These are phyloP conservation scores for Mimosa pudica DNA, from an alignment of 306 rosid species.

Conservation along the genomic window DNA sequence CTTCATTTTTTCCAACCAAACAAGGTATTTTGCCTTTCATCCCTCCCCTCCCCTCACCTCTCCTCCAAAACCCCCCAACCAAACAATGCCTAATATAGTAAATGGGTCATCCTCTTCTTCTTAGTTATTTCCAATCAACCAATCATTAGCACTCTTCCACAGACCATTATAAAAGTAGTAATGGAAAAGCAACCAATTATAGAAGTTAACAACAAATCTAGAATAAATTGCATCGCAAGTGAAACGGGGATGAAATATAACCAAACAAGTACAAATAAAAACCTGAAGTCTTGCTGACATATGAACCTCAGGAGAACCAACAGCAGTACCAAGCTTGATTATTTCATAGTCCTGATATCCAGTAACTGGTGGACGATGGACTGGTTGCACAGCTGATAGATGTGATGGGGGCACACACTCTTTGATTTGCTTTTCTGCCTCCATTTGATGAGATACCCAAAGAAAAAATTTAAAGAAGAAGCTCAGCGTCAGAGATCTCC, in stretches of 20 bases:
- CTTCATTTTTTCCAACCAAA: too few relatives aligned
- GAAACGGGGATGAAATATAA: conserved; percentile 16
- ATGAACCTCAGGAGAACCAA: conserved; percentile 95
- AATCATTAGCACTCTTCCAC: conserved; percentile 5
- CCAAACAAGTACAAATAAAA: conserved; percentile 17
- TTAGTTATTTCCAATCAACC: background rate
- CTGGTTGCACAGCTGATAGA: conserved; percentile 78
- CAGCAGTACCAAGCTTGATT: conserved; percentile 79
- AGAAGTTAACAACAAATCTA: conserved; percentile 25
- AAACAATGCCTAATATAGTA: background rate
- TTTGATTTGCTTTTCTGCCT: conserved; percentile 39
- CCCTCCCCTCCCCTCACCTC: too few relatives aligned
- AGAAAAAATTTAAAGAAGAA: conserved; percentile 91
- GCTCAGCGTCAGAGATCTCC: conserved; percentile 75
- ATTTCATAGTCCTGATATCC: conserved; percentile 91
- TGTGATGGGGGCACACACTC: conserved; percentile 61
- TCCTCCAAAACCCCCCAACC: too few relatives aligned
- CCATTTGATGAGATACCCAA: conserved; percentile 90
- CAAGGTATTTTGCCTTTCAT: too few relatives aligned
- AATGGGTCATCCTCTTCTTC: background rate
- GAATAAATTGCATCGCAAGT: background rate
- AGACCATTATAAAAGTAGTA: conserved; percentile 3
- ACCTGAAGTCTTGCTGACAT: conserved; percentile 92
- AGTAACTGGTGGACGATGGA: conserved; percentile 70
- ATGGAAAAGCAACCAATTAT: background rate